Conservation (phyloP, 805 yeast species). For the Myxozyma neglecta region DNA sequence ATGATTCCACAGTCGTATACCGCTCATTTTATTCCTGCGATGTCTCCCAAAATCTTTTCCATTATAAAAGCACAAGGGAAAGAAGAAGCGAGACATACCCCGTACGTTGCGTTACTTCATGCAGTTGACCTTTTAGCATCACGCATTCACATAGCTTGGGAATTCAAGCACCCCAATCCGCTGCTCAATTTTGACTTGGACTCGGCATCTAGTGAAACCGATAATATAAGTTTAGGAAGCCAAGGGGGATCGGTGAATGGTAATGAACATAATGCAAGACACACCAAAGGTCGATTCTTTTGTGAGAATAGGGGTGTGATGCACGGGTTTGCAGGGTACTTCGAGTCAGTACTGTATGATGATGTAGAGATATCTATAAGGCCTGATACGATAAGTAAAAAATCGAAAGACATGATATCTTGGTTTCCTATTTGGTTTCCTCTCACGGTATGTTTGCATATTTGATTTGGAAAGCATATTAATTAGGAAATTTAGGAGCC, state of each 20-base stretch:
- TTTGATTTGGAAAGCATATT: background rate
- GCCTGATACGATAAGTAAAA: slow-evolving; percentile 42
- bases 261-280: slow-evolving; percentile 30
- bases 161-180: slow-evolving; percentile 54
- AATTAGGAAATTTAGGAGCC: slow-evolving; percentile 14
- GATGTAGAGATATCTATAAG: slow-evolving; percentile 56
- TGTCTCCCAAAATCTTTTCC: slow-evolving; percentile 53
- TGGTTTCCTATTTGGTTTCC: slow-evolving; percentile 76
- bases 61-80: slow-evolving; percentile 26
- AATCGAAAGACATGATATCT: slow-evolving; percentile 51
- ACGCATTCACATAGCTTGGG: slow-evolving; percentile 57
- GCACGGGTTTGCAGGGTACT: slow-evolving; percentile 76
- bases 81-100: slow-evolving; percentile 38
- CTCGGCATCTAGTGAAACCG: background rate
- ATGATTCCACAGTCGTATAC: slow-evolving; percentile 64
- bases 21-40: slow-evolving; percentile 65
- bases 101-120: slow-evolving; percentile 48
- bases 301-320: slow-evolving; percentile 53
- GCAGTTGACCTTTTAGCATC: slow-evolving; percentile 49
- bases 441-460: slow-evolving; percentile 36
- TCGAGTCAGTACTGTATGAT: slow-evolving; percentile 66
- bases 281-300: slow-evolving; percentile 42
- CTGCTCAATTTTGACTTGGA: background rate
- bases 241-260: background rate
- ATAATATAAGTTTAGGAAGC: background rate